Percentiles rank a stretch among this genome's conserved stretches.
phyloP scores from a whole-genome alignment of 202 grass and related monocot species.

The Cymbopogon flexuosus region DNA sequence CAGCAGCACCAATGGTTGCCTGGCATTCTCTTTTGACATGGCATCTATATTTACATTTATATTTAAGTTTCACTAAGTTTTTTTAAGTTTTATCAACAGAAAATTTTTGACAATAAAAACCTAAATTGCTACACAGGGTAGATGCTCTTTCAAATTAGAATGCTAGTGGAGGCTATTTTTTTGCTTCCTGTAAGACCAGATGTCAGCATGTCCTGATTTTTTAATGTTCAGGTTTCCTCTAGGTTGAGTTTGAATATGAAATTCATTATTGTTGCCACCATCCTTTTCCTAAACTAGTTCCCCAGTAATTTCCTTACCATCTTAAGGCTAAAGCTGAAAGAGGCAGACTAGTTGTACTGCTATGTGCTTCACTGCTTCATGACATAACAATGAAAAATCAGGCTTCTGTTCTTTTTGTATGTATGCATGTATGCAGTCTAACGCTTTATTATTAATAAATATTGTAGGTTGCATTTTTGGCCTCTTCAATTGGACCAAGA shows the following conservation, averaged over 20 bases:
- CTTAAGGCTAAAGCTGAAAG: background rate
- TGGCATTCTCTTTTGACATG: background rate
- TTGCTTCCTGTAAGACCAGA: background rate
- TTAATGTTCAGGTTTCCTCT: background rate
- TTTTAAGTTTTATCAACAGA: background rate
- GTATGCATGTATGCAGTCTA: background rate
- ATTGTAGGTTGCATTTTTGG: conserved; percentile 78
- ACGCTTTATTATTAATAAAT: background rate
- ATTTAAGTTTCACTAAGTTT: conserved; percentile 7
- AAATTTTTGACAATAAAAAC: conserved; percentile 4
- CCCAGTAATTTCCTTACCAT: background rate
- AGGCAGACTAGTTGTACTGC: background rate
- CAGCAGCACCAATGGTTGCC: background rate
- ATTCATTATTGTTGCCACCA: background rate
- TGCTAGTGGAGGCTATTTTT: background rate
- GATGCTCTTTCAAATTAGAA: background rate
- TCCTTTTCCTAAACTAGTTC: background rate
- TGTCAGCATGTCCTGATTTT: background rate
- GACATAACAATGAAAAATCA: background rate
- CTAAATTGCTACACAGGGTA: background rate
- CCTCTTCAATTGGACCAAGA: conserved; percentile 90
- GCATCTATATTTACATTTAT: background rate
- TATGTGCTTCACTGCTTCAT: background rate
- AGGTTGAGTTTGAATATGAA: background rate
- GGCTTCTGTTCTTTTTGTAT: background rate